Conservation (phyloP, 805 yeast genomes). For the Metschnikowia peoriensis region DNA sequence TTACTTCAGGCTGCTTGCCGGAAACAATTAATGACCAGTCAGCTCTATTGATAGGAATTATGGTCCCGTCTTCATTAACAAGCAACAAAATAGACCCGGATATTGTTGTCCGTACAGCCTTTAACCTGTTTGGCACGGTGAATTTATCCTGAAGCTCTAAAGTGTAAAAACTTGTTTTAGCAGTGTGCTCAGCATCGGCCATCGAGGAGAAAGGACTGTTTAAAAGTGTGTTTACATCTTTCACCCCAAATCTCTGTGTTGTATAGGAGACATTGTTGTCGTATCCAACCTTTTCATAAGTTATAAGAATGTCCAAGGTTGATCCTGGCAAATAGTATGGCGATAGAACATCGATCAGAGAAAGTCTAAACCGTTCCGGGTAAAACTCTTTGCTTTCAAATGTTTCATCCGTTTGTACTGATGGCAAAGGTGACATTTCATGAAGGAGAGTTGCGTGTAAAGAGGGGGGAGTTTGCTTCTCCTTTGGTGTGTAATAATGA, state of each 20-base stretch:
- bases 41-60: conserved; percentile 45
- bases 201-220: conserved; percentile 32
- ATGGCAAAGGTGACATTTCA: conserved; percentile 23
- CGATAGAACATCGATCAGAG: conserved; percentile 41
- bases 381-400: neutral
- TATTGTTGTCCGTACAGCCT: conserved; percentile 32
- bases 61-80: conserved; percentile 41
- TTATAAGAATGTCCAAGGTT: conserved; percentile 45
- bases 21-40: conserved; percentile 22
- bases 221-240: conserved; percentile 22
- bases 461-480: conserved; percentile 40
- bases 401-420: neutral
- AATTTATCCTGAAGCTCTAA: conserved; percentile 30
- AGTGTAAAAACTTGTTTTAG: neutral
- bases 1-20: neutral
- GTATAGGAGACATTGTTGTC: conserved; percentile 17
- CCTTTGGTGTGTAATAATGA: conserved; percentile 49
- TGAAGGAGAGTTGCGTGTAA: conserved; percentile 33
- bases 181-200: conserved; percentile 20
- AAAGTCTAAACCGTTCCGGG: conserved; percentile 1
- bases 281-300: conserved; percentile 30
- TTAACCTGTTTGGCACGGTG: conserved; percentile 24
- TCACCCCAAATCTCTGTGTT: conserved; percentile 30
- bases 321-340: conserved; percentile 44
- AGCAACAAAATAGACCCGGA: conserved; percentile 42